Evolutionary conservation across 2,329 filamentous ascomycete species (phyloP).

Genomic region (Epichloe uncinata): DNA sequence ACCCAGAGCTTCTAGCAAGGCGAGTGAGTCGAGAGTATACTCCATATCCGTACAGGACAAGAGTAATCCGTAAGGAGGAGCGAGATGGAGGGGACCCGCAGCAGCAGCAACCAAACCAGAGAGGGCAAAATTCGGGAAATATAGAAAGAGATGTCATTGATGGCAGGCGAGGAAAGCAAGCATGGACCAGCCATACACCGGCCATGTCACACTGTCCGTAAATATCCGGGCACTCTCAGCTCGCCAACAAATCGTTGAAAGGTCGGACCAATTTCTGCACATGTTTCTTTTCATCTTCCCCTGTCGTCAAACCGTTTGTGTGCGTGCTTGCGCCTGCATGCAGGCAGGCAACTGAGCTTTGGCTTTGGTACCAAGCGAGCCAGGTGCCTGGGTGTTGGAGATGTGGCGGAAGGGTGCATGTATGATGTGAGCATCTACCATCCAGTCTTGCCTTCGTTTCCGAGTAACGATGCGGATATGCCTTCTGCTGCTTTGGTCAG

Average conservation of each 20-base stretch:
- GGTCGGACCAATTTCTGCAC: background rate
- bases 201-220: background rate
- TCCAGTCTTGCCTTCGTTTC: background rate
- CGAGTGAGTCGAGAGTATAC: background rate
- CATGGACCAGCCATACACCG: no score
- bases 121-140: background rate
- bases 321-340: background rate
- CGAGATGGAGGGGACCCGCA: background rate
- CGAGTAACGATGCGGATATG: background rate
- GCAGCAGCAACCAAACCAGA: background rate
- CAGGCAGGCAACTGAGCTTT: background rate
- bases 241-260: background rate
- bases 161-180: no score
- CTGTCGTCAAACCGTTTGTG: background rate
- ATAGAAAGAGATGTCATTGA: background rate
- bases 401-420: background rate
- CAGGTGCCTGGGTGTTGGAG: background rate
- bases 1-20: background rate
- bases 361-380: background rate
- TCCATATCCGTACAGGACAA: background rate
- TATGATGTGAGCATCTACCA: background rate
- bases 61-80: no score
- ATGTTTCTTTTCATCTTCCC: background rate
- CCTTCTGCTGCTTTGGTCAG: background rate
- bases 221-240: background rate